Evolutionary conservation across 768 basidiomycete genomes (phyloP), one percentile per base, ranked within the genome.

Genomic region (Cyathus striatus): DNA sequence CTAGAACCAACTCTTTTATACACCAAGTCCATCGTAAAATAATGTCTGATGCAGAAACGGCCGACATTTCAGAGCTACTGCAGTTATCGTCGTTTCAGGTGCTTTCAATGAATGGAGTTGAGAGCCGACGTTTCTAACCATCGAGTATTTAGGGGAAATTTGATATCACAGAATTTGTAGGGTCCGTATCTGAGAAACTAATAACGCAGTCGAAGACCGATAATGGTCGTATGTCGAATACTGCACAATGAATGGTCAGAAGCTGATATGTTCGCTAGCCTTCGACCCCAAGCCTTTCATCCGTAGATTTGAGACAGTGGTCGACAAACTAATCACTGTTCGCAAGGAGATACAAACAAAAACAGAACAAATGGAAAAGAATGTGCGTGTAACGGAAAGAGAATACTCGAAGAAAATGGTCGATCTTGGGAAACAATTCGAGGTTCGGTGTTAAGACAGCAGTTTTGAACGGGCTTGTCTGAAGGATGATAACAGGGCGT

Each of bases 201-300:
- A 95, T 96, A 48, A 63, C 80, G 6, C 80, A 89, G 53, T 95
- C 93, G 25, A 90, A 92, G 61, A 77, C 75, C 32, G 79, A 81
- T 56, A 71, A 90, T 22, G 92, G 90, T 41, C 91, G 92, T 86
- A 49, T 40, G 65, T 69, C 24, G 38, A 22, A 7, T 45, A 18
- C 44, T 38, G 7, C 18, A 18, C 16, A 14, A 4, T 30, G n/a
- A 32, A 34, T 6, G 10, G 41, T 23, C 18, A 10, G 12, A 40
- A 40, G 12, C 25, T 9, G 34, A 22, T n/a, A 23, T 23, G 17
- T 2, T 10, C 22, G 9, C 7, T 9, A 93, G 91, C 94, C n/a
- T 95, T 95, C 55, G 83, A 95, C 55, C 91, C 94, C 4, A 85
- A 86, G 54, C 91, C 94, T 0, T 96, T 97, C 64, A 87, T 97